Base-by-base conservation (phyloP, 192 early-diverging fungal genomes). In the Chytriomyces sp. region DNA sequence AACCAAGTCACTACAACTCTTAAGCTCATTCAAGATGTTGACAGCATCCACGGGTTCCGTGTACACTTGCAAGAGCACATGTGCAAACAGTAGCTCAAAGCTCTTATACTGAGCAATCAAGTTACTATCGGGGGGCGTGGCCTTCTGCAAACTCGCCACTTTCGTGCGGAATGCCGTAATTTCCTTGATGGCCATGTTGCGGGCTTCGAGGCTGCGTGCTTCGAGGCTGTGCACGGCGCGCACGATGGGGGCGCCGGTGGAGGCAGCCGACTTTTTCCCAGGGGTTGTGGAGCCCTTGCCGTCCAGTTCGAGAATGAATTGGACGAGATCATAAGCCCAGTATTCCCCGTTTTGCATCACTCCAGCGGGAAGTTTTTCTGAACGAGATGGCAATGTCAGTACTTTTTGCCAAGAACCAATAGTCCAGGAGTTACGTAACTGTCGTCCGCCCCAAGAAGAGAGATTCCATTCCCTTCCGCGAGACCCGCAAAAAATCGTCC, bases 1-100 rank as follows among this genome's bases (percentile, higher is more conserved):
- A 22, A 93, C 76, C 73, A 88, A 85, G 68, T 86, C 79, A 62
- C 86, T 93, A 75, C 93, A 94, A 57, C 90, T 85, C 36, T 85
- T 78, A 63, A 95, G 75, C 76, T 96, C 94, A 52, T 81, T 74
- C 14, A 90, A 75, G 25, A 92, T 77, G 59, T 80, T 85, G 52
- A 84, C 83, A 26, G 88, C 84, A 59, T 91, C 88, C 58, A 81
- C 79, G 26, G 91, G 79, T 56, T 92, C 89, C 8, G 80, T 77
- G 54, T 91, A 85, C 8, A 89, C 78, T 41, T 89, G 87, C 17
- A 92, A 75, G 19, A 88, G 68, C 59, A 91, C 77, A 72, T 91
- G 86, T 22, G 86, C 74, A 60, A 92, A 90, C 59, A 93, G 72
- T n/a, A 88, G 71, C 81, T 91, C 90, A 72, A 93, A 91, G 7